phyloP scores from a whole-genome alignment of 768 basidiomycete species.

The Hypholoma fasciculare region DNA sequence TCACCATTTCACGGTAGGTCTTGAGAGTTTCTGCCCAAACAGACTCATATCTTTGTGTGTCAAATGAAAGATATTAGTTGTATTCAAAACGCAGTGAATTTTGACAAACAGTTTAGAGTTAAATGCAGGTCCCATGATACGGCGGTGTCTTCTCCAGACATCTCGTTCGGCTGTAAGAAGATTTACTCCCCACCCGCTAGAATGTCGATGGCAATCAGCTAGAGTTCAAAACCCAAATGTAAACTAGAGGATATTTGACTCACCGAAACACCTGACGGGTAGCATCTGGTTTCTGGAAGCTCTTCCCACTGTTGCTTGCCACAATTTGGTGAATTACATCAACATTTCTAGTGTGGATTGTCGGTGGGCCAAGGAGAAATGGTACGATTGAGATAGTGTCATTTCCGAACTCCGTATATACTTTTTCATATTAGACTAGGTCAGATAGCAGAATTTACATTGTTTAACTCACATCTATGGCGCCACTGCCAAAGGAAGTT shows the following conservation, averaged over 20 bases:
- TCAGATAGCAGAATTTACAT: background rate
- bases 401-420: background rate
- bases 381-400: background rate
- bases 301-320: background rate
- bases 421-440: background rate
- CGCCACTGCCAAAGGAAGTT: background rate
- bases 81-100: background rate
- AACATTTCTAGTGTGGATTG: background rate
- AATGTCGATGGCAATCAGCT: background rate
- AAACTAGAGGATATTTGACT: no score
- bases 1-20: constrained; percentile 39
- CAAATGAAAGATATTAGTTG: background rate
- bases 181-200: constrained; percentile 48
- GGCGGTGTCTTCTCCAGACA: constrained; percentile 45
- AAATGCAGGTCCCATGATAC: constrained; percentile 46
- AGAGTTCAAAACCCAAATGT: no score
- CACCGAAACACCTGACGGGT: background rate
- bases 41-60: constrained; percentile 32
- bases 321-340: background rate
- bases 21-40: constrained; percentile 40
- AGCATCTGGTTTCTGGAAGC: background rate
- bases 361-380: background rate
- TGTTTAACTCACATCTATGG: background rate
- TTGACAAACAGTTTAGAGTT: constrained; percentile 35
- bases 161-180: constrained; percentile 43